Conservation (phyloP, 2,329 filamentous ascomycete species). For the Diplodia sapinea region DNA sequence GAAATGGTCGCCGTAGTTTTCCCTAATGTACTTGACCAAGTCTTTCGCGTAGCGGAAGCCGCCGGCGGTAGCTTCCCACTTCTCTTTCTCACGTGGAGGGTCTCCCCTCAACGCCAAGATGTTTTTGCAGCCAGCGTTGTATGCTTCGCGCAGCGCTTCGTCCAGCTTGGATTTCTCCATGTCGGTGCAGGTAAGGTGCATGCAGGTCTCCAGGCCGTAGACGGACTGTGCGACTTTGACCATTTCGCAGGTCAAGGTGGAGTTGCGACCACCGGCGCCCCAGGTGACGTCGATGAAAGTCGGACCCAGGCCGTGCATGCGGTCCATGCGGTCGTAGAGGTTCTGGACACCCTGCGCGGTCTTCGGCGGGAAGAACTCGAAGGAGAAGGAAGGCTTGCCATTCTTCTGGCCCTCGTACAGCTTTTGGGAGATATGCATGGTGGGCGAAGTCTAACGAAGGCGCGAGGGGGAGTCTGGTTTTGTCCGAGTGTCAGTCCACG, state of each 20-base stretch:
- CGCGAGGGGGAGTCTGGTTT: not conserved
- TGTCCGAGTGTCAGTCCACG: not conserved
- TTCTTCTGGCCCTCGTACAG: constrained; percentile 79
- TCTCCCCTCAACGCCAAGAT: constrained; percentile 93
- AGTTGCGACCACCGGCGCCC: constrained; percentile 91
- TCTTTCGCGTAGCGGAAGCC: constrained; percentile 93
- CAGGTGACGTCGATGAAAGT: constrained; percentile 98
- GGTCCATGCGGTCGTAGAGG: constrained; percentile 98
- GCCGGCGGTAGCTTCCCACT: constrained; percentile 86
- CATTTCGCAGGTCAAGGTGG: constrained; percentile 96
- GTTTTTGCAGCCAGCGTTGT: constrained; percentile 95
- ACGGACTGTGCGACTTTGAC: constrained; percentile 93
- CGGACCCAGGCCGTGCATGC: constrained; percentile 93
- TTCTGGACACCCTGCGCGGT: constrained; percentile 98
- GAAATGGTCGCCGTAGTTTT: constrained; percentile 85
- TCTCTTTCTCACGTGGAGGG: constrained; percentile 89
- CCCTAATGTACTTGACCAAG: constrained; percentile 81
- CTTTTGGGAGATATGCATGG: constrained; percentile 96
- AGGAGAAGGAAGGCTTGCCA: constrained; percentile 89
- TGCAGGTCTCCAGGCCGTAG: constrained; percentile 96
- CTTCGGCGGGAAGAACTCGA: constrained; percentile 99
- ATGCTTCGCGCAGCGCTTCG: constrained; percentile 82
- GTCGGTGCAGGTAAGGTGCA: constrained; percentile 98
- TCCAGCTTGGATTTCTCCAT: constrained; percentile 95
- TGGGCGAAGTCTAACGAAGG: constrained; percentile 44